Evolutionary conservation across 2,329 filamentous ascomycete species (phyloP), one percentile per base, ranked within the genome.

Genomic region (Elsinoe arachidis): DNA sequence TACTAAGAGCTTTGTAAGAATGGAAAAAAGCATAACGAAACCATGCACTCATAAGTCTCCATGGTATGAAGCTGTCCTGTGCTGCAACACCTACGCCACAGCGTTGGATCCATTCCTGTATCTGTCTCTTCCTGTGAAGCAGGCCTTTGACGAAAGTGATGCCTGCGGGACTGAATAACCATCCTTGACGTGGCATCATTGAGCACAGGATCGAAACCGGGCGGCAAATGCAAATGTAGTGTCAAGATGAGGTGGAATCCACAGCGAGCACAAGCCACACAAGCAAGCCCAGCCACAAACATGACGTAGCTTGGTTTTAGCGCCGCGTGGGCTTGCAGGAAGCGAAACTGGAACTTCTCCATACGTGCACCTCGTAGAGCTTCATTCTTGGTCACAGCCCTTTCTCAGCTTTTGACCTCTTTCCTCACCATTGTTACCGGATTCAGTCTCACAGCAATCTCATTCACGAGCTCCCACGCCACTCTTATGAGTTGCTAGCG

Each of bases 251-350:
- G 23, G 23, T 26, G 23, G 23, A 26, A 26, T 26, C 23, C 23
- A 26, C 3, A 26, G 6, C 23, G 44, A 51, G 30, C 46, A 51
- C 15, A 51, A 51, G 46, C 46, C 46, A 21, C 46, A 21, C 23
- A 34, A 35, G 10, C 26, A 51, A 51, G 49, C 33, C 26, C 33
- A 35, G 49, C 34, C 49, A 53, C 49, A 51, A 51, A 30, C 23
- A 39, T 53, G 49, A 53, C 49, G 49, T 53, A 38, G 49, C 11
- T 30, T 11, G 46, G 33, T 34, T 53, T 23, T 53, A 26, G 49
- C 33, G 33, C 33, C 49, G 49, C 49, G 35, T 39, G 49, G 26
- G 49, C 49, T 21, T 17, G 15, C 7, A 26, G 19, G 34, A 33
- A 15, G 33, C 26, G 33, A n/a, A 53, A 39, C 41, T 46, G 5